These are phyloP conservation scores for Vitis hybrid DNA, from an alignment of 177 flowering plant species.

Conservation along the genomic window DNA sequence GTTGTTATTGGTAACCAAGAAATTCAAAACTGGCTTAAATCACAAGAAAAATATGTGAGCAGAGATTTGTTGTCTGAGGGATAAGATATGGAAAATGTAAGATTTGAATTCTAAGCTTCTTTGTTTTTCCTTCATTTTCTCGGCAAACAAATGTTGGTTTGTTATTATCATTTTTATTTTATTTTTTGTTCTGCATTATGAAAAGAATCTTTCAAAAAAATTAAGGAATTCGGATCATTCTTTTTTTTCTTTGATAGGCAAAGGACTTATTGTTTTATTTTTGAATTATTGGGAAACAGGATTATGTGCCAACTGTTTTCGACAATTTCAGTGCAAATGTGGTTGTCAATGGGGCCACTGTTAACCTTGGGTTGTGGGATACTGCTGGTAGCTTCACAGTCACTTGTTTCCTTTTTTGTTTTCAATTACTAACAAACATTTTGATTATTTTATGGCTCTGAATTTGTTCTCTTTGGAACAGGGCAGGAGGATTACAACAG, in stretches of 20 bases:
- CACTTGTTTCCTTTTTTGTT: not conserved
- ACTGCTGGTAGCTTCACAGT: slow-evolving; percentile 39
- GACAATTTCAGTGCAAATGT: slow-evolving; percentile 65
- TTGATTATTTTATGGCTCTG: slow-evolving; percentile 4
- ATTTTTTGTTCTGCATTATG: not conserved
- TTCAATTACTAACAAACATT: not conserved
- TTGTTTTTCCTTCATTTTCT: too few species aligned
- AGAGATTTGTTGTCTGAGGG: not conserved
- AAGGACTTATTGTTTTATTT: not conserved
- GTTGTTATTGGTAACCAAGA: too few species aligned
- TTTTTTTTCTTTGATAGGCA: not conserved
- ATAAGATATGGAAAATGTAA: too few species aligned
- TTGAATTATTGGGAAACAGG: slow-evolving; percentile 28
- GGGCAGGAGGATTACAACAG: slow-evolving; percentile 80
- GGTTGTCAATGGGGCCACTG: slow-evolving; percentile 52
- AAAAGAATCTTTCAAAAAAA: not conserved
- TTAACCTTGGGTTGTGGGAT: slow-evolving; percentile 57
- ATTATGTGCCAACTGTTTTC: slow-evolving; percentile 58
- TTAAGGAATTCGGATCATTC: not conserved
- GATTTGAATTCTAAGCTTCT: too few species aligned
- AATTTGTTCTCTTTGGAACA: slow-evolving; percentile 27
- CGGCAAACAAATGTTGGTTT: not conserved
- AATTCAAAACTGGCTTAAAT: too few species aligned
- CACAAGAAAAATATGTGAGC: too few species aligned
- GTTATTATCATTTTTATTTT: not conserved